A percentile compares a stretch with the other conserved stretches of the same genome.
phyloP scores from a whole-genome alignment of 176 grass and related monocot species.

The barley (Hordeum vulgare) region MorexV3_pseudomolecules_assembly NC_058522.1:460422129-460422628 shows the following conservation, averaged over 20 bases:
- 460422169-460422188: background rate
- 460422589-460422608: constrained; percentile 61
- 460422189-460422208: constrained; percentile 34
- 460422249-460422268: constrained; percentile 51
- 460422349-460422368: constrained; percentile 30
- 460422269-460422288: constrained; percentile 18
- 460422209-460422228: constrained; percentile 48
- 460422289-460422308: constrained; percentile 7
- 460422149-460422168: constrained; percentile 2
- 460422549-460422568: constrained; percentile 54
- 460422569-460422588: constrained; percentile 40
- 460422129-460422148: constrained; percentile 55
- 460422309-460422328: constrained; percentile 29
- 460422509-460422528: constrained; percentile 37
- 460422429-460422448: constrained; percentile 50
- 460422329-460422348: background rate
- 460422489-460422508: constrained; percentile 61
- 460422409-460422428: constrained; percentile 62
- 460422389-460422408: constrained; percentile 62
- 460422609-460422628: constrained; percentile 88
- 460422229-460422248: constrained; percentile 51
- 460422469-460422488: constrained; percentile 44
- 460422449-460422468: constrained; percentile 60
- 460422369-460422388: constrained; percentile 49
- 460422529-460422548: constrained; percentile 34